A percentile compares a stretch with the other conserved stretches of the same genome.
Evolutionary conservation across 2,329 filamentous ascomycete species (phyloP).

Genomic region (Aspergillus luchuensis): DNA sequence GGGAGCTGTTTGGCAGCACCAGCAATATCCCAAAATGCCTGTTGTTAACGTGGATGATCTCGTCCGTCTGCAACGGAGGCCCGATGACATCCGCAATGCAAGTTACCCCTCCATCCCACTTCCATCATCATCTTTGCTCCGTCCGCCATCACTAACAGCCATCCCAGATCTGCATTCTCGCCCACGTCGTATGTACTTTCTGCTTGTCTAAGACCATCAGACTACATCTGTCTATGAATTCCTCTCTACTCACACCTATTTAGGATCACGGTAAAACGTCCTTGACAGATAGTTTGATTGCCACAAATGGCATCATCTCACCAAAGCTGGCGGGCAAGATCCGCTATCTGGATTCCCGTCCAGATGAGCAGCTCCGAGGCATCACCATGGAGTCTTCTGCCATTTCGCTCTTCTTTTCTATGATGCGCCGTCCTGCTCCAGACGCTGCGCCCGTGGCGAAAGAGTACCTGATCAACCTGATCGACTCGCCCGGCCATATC

Average conservation of each 20-base stretch:
- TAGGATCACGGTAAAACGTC: conserved; percentile 98
- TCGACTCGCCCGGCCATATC: conserved; percentile 97
- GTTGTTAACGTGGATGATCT: conserved; percentile 89
- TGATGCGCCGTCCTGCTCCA: conserved; percentile 72
- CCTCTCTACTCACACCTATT: conserved; percentile 18
- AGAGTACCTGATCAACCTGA: conserved; percentile 95
- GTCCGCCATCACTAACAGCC: conserved; percentile 33
- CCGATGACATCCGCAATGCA: conserved; percentile 91
- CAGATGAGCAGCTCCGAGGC: conserved; percentile 91
- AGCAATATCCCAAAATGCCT: conserved; percentile 67
- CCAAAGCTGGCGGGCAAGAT: conserved; percentile 97
- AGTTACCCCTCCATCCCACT: conserved; percentile 40
- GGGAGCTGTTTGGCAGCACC: conserved; percentile 18
- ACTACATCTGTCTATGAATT: background rate
- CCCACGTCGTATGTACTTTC: conserved; percentile 72
- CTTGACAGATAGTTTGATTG: conserved; percentile 90
- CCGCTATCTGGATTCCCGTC: conserved; percentile 92
- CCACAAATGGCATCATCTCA: conserved; percentile 99
- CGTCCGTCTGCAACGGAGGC: conserved; percentile 81
- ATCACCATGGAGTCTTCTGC: conserved; percentile 99
- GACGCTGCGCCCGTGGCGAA: conserved; percentile 71
- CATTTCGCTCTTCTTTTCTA: conserved; percentile 93
- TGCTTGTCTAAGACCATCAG: background rate
- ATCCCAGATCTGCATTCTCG: conserved; percentile 83
- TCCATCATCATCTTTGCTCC: conserved; percentile 24